These are phyloP conservation scores for Dendrobium huoshanense DNA, from an alignment of 106 monocot genomes.

Conservation along the genomic window DNA sequence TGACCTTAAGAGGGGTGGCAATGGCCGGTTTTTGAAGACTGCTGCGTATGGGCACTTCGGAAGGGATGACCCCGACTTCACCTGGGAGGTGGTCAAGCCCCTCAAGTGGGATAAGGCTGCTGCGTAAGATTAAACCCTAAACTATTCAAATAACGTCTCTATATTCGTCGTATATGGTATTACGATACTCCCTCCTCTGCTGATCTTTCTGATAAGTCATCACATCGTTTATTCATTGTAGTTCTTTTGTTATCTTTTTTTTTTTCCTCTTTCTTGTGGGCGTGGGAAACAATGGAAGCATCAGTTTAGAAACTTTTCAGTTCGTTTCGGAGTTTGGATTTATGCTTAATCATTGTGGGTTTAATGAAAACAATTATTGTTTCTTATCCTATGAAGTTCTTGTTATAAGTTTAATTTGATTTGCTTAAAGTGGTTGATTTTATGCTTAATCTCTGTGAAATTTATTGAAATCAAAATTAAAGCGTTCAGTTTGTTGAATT, in stretches of 20 bases:
- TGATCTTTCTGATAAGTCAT: not conserved
- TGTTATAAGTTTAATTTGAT: no score
- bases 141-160: not conserved
- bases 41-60: constrained; percentile 24
- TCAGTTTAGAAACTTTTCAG: not conserved
- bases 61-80: constrained; percentile 26
- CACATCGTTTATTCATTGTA: not conserved
- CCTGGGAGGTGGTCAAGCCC: constrained; percentile 27
- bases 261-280: not conserved
- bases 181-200: not conserved
- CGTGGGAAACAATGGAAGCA: not conserved
- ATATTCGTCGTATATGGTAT: not conserved
- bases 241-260: not conserved
- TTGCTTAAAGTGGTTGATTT: no score
- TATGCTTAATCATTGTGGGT: not conserved
- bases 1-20: constrained; percentile 25
- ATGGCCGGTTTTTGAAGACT: constrained; percentile 21
- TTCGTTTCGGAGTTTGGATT: not conserved
- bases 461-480: not conserved
- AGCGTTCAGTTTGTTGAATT: no score
- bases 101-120: constrained; percentile 22
- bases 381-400: not conserved
- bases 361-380: not conserved
- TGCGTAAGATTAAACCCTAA: not conserved
- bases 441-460: not conserved